Base-by-base conservation (phyloP, 208 protist genomes). In the Trypanosoma melophagium region DNA sequence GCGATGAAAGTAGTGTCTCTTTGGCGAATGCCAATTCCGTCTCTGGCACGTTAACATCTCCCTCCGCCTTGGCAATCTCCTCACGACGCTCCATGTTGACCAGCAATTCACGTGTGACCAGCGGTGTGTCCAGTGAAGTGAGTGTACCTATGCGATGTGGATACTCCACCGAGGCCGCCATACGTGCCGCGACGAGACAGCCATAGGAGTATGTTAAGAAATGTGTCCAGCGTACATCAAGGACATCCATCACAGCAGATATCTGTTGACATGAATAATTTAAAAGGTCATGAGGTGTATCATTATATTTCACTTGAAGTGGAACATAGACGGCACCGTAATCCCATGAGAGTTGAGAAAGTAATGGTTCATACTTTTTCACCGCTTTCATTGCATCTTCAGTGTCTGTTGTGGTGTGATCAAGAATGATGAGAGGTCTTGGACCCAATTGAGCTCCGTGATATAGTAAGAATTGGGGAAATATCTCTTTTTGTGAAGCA, bases 251-350 rank as follows among this genome's bases (percentile, higher is more conserved):
- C 40, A 92, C 86, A 3, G 83, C 86, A 66, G 66, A 77, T 9
- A 96, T 80, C 35, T 84, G 80, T 40, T 72, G 79, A 71, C 83
- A 89, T 7, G 77, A 86, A 47, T 83, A 51, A 50, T 61, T 74
- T 64, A 96, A 67, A n/a, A 80, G 47, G 42, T 82, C 71, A n/a
- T 42, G 31, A 21, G 45, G 55, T 25, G 28, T 24, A 71, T 45
- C 12, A 22, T 40, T 16, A 22, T 17, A 51, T 8, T 74, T 22
- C 24, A 82, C 77, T 1, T 60, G 70, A 44, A 95, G 73, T 25
- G 90, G 86, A 38, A 93, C 64, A 65, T 90, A 91, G 17, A 96
- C 79, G 4, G 77, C 86, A n/a, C 90, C 90, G 55, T 93, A 71
- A 7, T 67, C 70, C 87, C 87, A 93, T 42, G 49, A 28, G 25